These are phyloP conservation scores for Cylindrotheca closterium DNA, from an alignment of 108 stramenopile species.

Conservation along the genomic window DNA sequence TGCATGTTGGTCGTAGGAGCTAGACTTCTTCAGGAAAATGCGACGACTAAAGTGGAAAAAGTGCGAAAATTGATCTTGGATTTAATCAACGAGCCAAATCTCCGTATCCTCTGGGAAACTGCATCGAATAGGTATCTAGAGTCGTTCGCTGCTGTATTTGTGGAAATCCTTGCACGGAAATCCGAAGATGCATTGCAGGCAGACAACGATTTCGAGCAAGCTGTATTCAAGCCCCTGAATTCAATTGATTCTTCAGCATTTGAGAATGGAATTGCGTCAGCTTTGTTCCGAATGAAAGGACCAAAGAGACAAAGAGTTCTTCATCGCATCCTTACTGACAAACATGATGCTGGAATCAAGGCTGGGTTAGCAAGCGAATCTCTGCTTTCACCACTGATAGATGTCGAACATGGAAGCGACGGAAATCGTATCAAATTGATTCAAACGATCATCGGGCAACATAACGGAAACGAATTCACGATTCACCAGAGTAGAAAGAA, in stretches of 20 bases:
- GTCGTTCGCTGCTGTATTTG: slow-evolving; percentile 21
- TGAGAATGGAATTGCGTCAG: slow-evolving; percentile 39
- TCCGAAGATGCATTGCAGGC: not conserved
- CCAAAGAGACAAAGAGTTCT: slow-evolving; percentile 4
- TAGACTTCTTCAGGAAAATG: slow-evolving; percentile 6
- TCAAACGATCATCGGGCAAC: too few relatives aligned
- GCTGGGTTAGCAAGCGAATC: too few relatives aligned
- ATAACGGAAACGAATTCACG: too few relatives aligned
- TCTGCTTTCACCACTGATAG: too few relatives aligned
- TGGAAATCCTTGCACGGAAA: slow-evolving; percentile 1
- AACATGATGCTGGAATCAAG: too few relatives aligned
- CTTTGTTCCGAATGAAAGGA: slow-evolving; percentile 21
- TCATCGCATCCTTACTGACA: too few relatives aligned
- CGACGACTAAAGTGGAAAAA: slow-evolving; percentile 3
- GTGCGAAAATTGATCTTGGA: slow-evolving; percentile 5
- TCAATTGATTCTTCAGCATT: slow-evolving; percentile 15
- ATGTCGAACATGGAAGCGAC: too few relatives aligned
- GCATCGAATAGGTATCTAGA: slow-evolving; percentile 17
- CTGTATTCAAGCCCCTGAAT: slow-evolving; percentile 18
- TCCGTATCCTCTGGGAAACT: slow-evolving; percentile 29
- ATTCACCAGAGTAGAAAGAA: too few relatives aligned
- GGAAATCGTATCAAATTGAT: too few relatives aligned
- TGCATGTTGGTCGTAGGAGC: slow-evolving; percentile 27
- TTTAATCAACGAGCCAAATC: slow-evolving; percentile 15
- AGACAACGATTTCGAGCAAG: slow-evolving; percentile 8